Conservation (phyloP, 1,139 yeast species). For the Saccharomyces hybrid region DNA sequence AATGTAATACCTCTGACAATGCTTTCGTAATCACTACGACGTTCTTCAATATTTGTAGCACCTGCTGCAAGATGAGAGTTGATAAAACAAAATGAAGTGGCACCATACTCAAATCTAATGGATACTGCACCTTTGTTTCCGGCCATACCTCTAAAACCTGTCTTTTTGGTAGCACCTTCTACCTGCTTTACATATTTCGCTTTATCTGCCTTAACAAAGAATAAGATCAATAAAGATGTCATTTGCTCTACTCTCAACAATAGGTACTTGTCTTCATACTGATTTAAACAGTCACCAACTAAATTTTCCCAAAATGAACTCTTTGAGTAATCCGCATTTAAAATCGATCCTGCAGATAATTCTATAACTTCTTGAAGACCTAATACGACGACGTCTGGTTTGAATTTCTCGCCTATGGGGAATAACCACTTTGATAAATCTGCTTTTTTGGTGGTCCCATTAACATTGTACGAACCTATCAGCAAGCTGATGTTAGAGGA, state of each 20-base stretch:
- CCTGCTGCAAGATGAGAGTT: constrained; percentile 95
- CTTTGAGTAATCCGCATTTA: constrained; percentile 60
- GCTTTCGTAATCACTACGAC: constrained; percentile 75
- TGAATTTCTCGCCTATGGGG: constrained; percentile 50
- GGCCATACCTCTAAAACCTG: constrained; percentile 91
- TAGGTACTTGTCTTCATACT: constrained; percentile 44
- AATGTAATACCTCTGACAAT: constrained; percentile 42
- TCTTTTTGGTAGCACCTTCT: constrained; percentile 76
- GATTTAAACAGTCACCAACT: constrained; percentile 51
- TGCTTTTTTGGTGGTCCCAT: constrained; percentile 50
- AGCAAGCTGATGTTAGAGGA: constrained; percentile 55
- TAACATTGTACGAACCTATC: constrained; percentile 83
- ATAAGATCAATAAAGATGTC: constrained; percentile 71
- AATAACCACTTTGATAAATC: constrained; percentile 77
- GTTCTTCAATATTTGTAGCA: constrained; percentile 61
- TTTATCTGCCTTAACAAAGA: constrained; percentile 54
- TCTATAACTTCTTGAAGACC: constrained; percentile 95
- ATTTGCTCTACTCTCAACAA: constrained; percentile 77
- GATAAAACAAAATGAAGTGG: constrained; percentile 67
- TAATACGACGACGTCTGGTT: constrained; percentile 65
- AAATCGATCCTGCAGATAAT: constrained; percentile 76
- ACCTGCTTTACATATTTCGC: constrained; percentile 53
- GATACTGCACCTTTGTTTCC: constrained; percentile 97
- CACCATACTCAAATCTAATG: constrained; percentile 72
- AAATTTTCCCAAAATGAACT: constrained; percentile 58